Base-by-base conservation (phyloP, 352 stramenopile genomes). In the Phytophthora brassicae region DNA sequence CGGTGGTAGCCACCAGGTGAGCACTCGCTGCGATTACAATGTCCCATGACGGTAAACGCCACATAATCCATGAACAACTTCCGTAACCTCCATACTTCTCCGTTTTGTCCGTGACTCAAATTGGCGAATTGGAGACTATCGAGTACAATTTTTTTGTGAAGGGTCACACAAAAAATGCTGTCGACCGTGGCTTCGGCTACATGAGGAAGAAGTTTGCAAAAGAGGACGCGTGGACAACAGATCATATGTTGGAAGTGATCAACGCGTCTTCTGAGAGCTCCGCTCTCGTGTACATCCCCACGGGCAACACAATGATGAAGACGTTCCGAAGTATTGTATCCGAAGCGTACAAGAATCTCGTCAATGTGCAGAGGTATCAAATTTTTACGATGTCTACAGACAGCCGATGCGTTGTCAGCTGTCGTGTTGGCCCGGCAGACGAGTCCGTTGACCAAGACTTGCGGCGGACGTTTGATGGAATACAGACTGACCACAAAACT, bases 91-190 rank as follows among this genome's bases (percentile, higher is more conserved):
- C n/a, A n/a, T n/a, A n/a, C n/a, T n/a, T n/a, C 16, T n/a, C n/a
- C n/a, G n/a, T n/a, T n/a, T n/a, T n/a, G n/a, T n/a, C n/a, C n/a
- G n/a, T n/a, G n/a, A n/a, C n/a, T n/a, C n/a, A n/a, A n/a, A n/a
- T n/a, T n/a, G n/a, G n/a, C n/a, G n/a, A n/a, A n/a, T n/a, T n/a
- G n/a, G n/a, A n/a, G n/a, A n/a, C n/a, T n/a, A n/a, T n/a, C n/a
- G n/a, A n/a, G n/a, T n/a, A n/a, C n/a, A n/a, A n/a, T n/a, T 41
- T 64, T 20, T 67, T 71, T 7, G 45, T 71, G 6, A 64, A 71
- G 16, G 45, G 56, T 0, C 51, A 44, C 67, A 45, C 0, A 72
- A 67, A 12, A 67, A 57, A 14, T 64, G 51, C 1, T 52, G 52
- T 48, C n/a, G 52, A 67, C 26, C 52, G 52, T 9, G 44, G 60